phyloP scores from a whole-genome alignment of 1,284 basidiomycete genomes.

The Rhodotorula sp. region DNA sequence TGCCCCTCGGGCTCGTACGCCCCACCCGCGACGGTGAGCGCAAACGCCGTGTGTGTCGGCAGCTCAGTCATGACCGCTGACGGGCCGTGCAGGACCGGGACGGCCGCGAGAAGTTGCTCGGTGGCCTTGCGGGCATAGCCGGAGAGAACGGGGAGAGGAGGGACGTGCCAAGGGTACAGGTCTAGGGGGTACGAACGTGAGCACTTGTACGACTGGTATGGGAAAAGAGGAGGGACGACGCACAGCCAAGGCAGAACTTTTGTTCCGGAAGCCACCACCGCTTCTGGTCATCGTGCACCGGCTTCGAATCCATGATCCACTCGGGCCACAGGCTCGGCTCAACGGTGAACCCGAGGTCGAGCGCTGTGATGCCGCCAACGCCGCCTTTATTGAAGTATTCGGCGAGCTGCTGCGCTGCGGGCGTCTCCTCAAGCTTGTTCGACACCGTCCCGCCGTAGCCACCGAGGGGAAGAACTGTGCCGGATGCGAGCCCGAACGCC shows the following conservation, averaged over 20 bases:
- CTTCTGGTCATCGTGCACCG: conserved; percentile 12
- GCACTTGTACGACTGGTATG: too few species aligned
- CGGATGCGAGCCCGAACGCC: neutral
- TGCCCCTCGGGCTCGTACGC: conserved; percentile 37
- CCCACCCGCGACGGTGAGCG: conserved; percentile 34
- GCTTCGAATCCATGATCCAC: conserved; percentile 12
- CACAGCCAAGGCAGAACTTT: conserved; percentile 22
- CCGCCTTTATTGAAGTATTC: conserved; percentile 42
- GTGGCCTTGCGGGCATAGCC: conserved; percentile 31
- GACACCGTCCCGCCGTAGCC: neutral
- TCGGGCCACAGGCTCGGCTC: conserved; percentile 34
- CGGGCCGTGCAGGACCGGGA: conserved; percentile 36
- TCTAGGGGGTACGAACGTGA: neutral
- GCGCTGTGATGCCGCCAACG: conserved; percentile 40
- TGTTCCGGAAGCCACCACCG: conserved; percentile 23
- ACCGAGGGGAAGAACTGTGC: neutral
- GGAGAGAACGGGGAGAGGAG: conserved; percentile 30
- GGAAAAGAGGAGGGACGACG: neutral
- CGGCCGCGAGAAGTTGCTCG: conserved; percentile 20
- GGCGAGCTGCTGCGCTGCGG: conserved; percentile 30
- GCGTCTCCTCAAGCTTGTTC: conserved; percentile 32
- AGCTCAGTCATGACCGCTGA: conserved; percentile 25
- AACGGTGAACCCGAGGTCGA: conserved; percentile 40
- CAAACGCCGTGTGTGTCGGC: conserved; percentile 34
- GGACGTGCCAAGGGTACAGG: conserved; percentile 34